Evolutionary conservation across 495 filamentous ascomycete genomes (phyloP).

Genomic region (Hypoxylon fuscum): DNA sequence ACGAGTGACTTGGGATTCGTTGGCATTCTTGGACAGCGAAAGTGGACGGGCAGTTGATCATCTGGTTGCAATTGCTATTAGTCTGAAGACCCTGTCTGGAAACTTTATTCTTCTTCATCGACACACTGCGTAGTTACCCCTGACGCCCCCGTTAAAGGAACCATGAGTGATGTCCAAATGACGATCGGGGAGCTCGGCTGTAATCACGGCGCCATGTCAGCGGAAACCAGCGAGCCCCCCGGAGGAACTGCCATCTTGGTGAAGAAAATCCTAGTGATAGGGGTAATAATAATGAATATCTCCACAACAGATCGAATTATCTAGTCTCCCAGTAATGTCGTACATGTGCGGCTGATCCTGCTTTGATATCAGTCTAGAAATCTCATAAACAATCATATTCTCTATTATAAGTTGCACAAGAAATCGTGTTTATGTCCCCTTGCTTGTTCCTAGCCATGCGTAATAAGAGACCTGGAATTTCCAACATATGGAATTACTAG

Average conservation of each 20-base stretch:
- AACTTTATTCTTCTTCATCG: no score
- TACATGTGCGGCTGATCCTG: slow-evolving; percentile 8
- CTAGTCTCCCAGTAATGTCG: not conserved
- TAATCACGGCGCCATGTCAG: slow-evolving; percentile 8
- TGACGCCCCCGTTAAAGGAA: no score
- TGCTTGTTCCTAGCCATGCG: not conserved
- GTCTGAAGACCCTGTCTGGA: no score
- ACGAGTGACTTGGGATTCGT: not conserved
- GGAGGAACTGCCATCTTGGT: slow-evolving; percentile 16
- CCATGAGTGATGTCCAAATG: not conserved
- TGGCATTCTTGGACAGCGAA: not conserved
- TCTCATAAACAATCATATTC: not conserved
- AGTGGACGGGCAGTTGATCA: not conserved
- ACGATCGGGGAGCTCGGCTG: slow-evolving; percentile 1
- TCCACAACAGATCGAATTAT: slow-evolving; percentile 7
- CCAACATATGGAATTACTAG: no score
- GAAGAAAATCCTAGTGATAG: slow-evolving; percentile 9
- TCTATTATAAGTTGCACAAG: not conserved
- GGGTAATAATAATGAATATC: not conserved
- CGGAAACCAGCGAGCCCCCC: slow-evolving; percentile 1
- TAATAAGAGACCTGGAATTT: no score
- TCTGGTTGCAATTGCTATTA: not conserved
- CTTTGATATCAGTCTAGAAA: not conserved
- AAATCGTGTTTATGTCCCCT: not conserved
- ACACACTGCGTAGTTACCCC: no score